phyloP scores from a whole-genome alignment of 768 basidiomycete species.

The Phlebiopsis gigantea region DNA sequence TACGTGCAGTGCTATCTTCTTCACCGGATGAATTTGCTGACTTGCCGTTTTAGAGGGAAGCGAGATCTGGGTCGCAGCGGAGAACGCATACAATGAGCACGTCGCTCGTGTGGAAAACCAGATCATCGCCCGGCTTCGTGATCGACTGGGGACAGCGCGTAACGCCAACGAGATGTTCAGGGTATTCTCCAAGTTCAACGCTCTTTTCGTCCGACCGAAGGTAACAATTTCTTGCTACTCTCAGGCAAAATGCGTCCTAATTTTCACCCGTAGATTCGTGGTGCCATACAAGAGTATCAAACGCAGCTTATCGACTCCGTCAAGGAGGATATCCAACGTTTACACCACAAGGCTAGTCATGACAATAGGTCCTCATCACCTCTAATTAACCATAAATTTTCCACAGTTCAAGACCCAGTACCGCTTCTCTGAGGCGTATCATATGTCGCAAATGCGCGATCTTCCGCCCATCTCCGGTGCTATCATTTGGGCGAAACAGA shows the following conservation, averaged over 20 bases:
- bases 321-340: constrained; percentile 93
- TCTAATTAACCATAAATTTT: neutral
- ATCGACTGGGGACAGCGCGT: constrained; percentile 88
- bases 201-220: constrained; percentile 93
- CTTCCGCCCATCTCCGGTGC: constrained; percentile 97
- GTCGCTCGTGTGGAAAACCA: constrained; percentile 98
- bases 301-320: constrained; percentile 98
- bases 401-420: constrained; percentile 91
- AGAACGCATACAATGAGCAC: constrained; percentile 96
- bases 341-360: constrained; percentile 80
- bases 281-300: constrained; percentile 98
- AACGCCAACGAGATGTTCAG: constrained; percentile 99
- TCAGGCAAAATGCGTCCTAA: neutral
- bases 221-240: constrained; percentile 33
- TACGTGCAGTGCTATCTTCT: constrained; percentile 30
- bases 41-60: constrained; percentile 66
- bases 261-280: constrained; percentile 62
- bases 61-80: constrained; percentile 96
- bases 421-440: constrained; percentile 90
- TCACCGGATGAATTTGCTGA: constrained; percentile 3
- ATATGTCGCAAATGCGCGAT: constrained; percentile 99
- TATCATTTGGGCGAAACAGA: constrained; percentile 99
- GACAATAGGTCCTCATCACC: neutral
- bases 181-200: constrained; percentile 98
- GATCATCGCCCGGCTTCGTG: constrained; percentile 89